A percentile compares a stretch with the other conserved stretches of the same genome.
phyloP scores from a whole-genome alignment of 2,329 filamentous ascomycete species.

The Penicillium olsonii region DNA sequence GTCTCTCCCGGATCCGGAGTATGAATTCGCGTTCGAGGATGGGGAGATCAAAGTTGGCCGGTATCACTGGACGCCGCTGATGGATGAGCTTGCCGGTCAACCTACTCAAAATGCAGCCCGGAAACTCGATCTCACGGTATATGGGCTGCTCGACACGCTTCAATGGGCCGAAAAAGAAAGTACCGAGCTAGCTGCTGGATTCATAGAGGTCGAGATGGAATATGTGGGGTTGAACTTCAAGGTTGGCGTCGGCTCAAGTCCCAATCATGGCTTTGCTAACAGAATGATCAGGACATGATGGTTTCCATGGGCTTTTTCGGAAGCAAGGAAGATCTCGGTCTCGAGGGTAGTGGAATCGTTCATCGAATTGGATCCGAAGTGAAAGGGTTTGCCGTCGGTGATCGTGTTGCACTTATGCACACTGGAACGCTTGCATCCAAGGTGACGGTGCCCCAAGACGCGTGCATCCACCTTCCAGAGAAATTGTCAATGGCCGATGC shows the following conservation, averaged over 20 bases:
- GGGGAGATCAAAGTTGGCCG: constrained; percentile 12
- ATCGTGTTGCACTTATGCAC: constrained; percentile 28
- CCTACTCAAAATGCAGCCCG: background rate
- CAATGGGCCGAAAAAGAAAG: background rate
- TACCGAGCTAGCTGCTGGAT: background rate
- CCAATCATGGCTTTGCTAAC: background rate
- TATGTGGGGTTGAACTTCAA: constrained; percentile 17
- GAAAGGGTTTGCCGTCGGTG: constrained; percentile 27
- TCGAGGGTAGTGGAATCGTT: constrained; percentile 37
- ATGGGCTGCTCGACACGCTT: constrained; percentile 12
- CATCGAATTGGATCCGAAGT: constrained; percentile 29
- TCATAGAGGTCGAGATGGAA: constrained; percentile 17
- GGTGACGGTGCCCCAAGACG: background rate
- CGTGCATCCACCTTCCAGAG: constrained; percentile 12
- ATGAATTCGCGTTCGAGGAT: constrained; percentile 11
- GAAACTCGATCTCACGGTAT: constrained; percentile 4
- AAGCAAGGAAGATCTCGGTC: constrained; percentile 24
- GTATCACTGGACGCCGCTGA: constrained; percentile 11
- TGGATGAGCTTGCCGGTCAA: constrained; percentile 1
- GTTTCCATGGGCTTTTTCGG: constrained; percentile 35
- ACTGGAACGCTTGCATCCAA: constrained; percentile 10
- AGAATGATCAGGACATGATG: constrained; percentile 16
- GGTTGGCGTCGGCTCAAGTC: background rate
- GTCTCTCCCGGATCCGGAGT: constrained; percentile 4
- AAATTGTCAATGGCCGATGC: constrained; percentile 18